Evolutionary conservation across 139 green algal species (phyloP).

Genomic region (Microglena sp.): DNA sequence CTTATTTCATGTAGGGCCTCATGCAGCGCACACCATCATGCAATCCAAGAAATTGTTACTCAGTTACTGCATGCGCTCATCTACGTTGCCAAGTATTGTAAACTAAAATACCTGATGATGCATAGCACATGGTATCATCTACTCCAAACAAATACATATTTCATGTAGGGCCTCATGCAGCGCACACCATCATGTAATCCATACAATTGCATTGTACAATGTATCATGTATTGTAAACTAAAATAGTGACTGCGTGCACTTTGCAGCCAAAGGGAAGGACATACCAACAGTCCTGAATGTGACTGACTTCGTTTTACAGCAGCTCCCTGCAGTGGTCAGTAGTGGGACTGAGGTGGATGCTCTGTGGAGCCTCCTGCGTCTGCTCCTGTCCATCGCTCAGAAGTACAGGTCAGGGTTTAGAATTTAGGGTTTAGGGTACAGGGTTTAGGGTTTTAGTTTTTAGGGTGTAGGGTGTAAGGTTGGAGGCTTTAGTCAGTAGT

Average conservation of each 20-base stretch:
- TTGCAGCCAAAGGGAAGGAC: constrained; percentile 5
- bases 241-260: background rate
- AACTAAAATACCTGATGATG: no score
- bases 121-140: no score
- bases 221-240: background rate
- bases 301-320: constrained; percentile 3
- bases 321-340: background rate
- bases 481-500: background rate
- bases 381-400: background rate
- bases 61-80: no score
- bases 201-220: background rate
- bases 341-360: background rate
- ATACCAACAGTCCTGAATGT: constrained; percentile 11
- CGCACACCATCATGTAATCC: background rate
- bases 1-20: no score
- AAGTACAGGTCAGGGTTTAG: constrained; percentile 3
- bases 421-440: no score
- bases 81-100: no score
- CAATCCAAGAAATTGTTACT: no score
- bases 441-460: no score
- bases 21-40: no score
- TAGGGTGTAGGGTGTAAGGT: no score
- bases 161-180: no score
- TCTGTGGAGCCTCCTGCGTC: background rate
- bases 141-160: no score